A percentile compares a stretch with the other conserved stretches of the same genome.
These are phyloP conservation scores for Cyberlindnera samutprakarnensis DNA, from an alignment of 805 yeast genomes.

Conservation along the genomic window DNA sequence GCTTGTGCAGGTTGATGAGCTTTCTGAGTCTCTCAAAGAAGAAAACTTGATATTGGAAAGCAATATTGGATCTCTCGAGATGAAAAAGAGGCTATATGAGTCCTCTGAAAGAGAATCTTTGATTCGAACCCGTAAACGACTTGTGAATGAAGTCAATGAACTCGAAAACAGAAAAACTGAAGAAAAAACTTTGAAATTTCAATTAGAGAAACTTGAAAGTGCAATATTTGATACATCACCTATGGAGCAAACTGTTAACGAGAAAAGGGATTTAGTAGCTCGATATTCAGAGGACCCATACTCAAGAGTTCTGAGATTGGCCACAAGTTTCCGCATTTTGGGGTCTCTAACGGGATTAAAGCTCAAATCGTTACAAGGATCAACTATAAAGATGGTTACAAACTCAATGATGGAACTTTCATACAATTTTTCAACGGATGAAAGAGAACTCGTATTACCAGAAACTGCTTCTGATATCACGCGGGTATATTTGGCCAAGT, in stretches of 20 bases:
- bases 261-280: conserved; percentile 8
- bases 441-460: too few species aligned
- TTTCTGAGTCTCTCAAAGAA: conserved; percentile 2
- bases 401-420: too few species aligned
- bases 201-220: too few species aligned
- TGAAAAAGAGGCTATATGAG: conserved; percentile 6
- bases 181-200: too few species aligned
- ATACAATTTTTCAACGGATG: too few species aligned
- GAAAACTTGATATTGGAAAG: background rate
- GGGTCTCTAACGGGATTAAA: too few species aligned
- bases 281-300: conserved; percentile 18
- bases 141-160: conserved; percentile 5
- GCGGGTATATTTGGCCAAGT: conserved; percentile 6
- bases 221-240: conserved; percentile 11
- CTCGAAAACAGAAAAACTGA: conserved; percentile 3
- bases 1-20: conserved; percentile 2
- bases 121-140: conserved; percentile 5
- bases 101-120: conserved; percentile 13
- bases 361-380: too few species aligned
- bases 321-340: too few species aligned
- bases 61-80: conserved; percentile 1
- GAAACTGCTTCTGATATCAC: too few species aligned
- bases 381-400: too few species aligned
- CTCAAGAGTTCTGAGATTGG: conserved; percentile 7
- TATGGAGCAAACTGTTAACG: conserved; percentile 12